phyloP scores from a whole-genome alignment of 176 grass and related monocot species.

The Otatea glauca region DNA sequence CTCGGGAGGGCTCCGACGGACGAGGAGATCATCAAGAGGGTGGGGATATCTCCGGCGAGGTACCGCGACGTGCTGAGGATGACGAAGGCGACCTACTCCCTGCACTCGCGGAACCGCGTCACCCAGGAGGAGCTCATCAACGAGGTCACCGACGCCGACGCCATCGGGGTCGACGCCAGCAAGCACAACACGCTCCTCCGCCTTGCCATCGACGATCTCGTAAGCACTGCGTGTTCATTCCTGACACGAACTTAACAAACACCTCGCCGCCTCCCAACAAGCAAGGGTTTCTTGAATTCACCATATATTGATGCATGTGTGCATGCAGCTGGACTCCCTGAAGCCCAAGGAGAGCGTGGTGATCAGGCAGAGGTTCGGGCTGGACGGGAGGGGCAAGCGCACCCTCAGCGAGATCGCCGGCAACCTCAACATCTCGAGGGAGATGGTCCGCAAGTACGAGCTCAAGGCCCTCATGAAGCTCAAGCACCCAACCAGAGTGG shows the following conservation, averaged over 20 bases:
- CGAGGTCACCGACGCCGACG: slow-evolving; percentile 65
- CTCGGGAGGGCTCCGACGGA: slow-evolving; percentile 70
- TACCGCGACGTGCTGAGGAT: slow-evolving; percentile 76
- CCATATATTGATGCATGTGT: not conserved
- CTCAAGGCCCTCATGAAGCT: slow-evolving; percentile 98
- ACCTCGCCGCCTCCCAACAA: not conserved
- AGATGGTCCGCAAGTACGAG: slow-evolving; percentile 95
- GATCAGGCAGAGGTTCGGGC: slow-evolving; percentile 83
- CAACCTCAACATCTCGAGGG: slow-evolving; percentile 83
- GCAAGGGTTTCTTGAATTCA: not conserved
- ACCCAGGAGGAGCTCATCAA: slow-evolving; percentile 87
- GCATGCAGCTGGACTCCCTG: slow-evolving; percentile 80
- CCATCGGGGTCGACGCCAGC: slow-evolving; percentile 55
- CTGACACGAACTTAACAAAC: too few relatives aligned
- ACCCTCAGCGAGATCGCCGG: slow-evolving; percentile 78
- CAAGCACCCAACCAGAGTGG: slow-evolving; percentile 81
- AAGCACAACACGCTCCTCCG: slow-evolving; percentile 71
- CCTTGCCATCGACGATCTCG: slow-evolving; percentile 89
- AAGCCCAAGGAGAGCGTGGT: slow-evolving; percentile 96
- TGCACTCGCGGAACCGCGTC: slow-evolving; percentile 71
- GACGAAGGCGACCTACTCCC: slow-evolving; percentile 67
- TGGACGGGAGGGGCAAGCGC: slow-evolving; percentile 79
- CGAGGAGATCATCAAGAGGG: slow-evolving; percentile 56
- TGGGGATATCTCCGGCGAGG: slow-evolving; percentile 59
- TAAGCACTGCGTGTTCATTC: slow-evolving; percentile 22